Conservation (phyloP, 176 grass and related monocot genomes). For the Zoysia japonica region DNA sequence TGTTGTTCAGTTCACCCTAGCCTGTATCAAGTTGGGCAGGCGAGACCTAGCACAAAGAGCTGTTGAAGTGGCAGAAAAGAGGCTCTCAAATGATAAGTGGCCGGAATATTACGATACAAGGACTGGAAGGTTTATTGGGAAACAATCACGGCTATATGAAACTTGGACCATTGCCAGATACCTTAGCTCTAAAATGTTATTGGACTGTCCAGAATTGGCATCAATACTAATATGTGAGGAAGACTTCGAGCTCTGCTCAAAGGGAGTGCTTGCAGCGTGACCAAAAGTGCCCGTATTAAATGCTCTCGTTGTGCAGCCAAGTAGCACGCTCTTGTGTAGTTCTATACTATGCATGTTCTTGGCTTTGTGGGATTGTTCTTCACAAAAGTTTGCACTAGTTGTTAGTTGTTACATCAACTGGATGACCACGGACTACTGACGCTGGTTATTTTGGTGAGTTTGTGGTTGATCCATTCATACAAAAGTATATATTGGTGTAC, state of each 20-base stretch:
- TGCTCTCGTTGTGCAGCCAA: constrained; percentile 78
- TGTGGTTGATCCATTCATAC: constrained; percentile 45
- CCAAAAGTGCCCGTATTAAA: constrained; percentile 80
- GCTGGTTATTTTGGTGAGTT: constrained; percentile 50
- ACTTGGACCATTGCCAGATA: constrained; percentile 94
- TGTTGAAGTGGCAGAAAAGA: constrained; percentile 79
- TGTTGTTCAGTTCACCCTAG: constrained; percentile 81
- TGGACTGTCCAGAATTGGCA: constrained; percentile 74
- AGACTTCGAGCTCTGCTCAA: constrained; percentile 85
- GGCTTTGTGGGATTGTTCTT: constrained; percentile 14
- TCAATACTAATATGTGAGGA: constrained; percentile 82
- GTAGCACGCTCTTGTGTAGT: constrained; percentile 87
- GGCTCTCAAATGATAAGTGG: constrained; percentile 81
- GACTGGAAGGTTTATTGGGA: constrained; percentile 88
- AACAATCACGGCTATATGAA: constrained; percentile 81
- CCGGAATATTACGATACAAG: constrained; percentile 92
- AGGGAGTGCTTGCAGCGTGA: constrained; percentile 82
- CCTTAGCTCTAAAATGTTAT: constrained; percentile 79
- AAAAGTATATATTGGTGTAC: constrained; percentile 31
- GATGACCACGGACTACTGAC: constrained; percentile 13
- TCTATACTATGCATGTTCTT: constrained; percentile 21
- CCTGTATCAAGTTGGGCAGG: constrained; percentile 97
- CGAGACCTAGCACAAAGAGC: constrained; percentile 77
- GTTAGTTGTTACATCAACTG: constrained; percentile 18
- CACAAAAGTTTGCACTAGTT: constrained; percentile 28